Conservation (phyloP, 176 grass and related monocot species). For the Ampelocalamus luodianensis region DNA sequence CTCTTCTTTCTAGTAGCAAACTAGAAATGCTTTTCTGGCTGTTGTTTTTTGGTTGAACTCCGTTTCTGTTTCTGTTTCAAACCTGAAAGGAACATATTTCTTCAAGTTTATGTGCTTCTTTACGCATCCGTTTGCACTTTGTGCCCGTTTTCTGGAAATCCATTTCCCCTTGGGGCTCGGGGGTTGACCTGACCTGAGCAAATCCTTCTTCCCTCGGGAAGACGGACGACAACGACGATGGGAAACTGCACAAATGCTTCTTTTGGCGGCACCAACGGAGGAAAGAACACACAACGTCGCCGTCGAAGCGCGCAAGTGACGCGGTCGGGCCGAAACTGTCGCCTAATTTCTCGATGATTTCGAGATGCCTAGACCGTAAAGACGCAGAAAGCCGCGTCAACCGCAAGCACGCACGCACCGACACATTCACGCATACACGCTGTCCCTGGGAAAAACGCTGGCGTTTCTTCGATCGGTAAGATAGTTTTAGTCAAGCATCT, state of each 20-base stretch:
- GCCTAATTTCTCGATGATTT: background rate
- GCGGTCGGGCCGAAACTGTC: background rate
- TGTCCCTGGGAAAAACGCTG: no score
- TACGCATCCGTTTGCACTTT: background rate
- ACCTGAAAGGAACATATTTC: background rate
- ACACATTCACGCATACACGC: background rate
- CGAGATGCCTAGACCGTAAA: background rate
- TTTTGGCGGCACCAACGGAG: background rate
- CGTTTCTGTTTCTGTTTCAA: background rate
- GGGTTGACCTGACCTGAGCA: background rate
- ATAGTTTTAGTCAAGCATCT: background rate
- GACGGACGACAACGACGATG: background rate
- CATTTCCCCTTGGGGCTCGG: background rate
- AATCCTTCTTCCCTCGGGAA: background rate
- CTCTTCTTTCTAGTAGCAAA: background rate
- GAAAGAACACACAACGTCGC: background rate
- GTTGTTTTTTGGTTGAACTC: background rate
- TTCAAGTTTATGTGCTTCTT: background rate
- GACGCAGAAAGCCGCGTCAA: background rate
- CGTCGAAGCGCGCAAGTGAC: background rate
- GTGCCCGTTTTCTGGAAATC: background rate
- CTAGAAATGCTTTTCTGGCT: background rate
- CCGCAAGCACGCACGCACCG: background rate
- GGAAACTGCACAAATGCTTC: background rate
- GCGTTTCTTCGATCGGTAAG: background rate